These are phyloP conservation scores for Mortierella sp. DNA, from an alignment of 371 early-diverging fungal genomes.

Conservation along the genomic window DNA sequence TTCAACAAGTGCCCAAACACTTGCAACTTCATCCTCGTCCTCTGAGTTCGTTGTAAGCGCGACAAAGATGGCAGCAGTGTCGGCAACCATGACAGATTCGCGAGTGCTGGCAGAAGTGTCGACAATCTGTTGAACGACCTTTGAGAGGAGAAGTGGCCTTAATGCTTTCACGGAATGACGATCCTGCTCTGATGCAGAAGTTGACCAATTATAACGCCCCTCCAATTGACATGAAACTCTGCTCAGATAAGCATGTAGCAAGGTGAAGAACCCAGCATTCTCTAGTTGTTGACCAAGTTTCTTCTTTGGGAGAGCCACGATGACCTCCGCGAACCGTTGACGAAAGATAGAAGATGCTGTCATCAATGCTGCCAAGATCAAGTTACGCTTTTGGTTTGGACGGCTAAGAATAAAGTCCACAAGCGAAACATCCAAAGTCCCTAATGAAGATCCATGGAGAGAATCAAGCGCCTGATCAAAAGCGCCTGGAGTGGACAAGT, in stretches of 20 bases:
- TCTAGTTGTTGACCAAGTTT: slow-evolving; percentile 12
- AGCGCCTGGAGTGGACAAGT: slow-evolving; percentile 28
- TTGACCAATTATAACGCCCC: slow-evolving; percentile 30
- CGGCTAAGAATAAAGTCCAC: slow-evolving; percentile 44
- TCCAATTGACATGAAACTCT: slow-evolving; percentile 17
- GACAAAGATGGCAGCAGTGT: slow-evolving; percentile 29
- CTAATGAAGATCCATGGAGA: slow-evolving; percentile 23
- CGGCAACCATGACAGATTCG: slow-evolving; percentile 23
- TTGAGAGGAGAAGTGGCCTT: slow-evolving; percentile 22
- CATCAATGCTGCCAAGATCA: slow-evolving; percentile 46
- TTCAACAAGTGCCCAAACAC: slow-evolving; percentile 36
- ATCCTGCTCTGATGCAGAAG: slow-evolving; percentile 24
- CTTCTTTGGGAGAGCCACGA: slow-evolving; percentile 11
- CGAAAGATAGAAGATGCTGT: slow-evolving; percentile 36
- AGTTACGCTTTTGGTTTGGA: slow-evolving; percentile 26
- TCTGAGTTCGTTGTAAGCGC: slow-evolving; percentile 19
- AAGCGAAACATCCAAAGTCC: slow-evolving; percentile 27
- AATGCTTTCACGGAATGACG: slow-evolving; percentile 17
- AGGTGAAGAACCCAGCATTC: slow-evolving; percentile 17
- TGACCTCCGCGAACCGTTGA: slow-evolving; percentile 18
- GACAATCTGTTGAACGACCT: slow-evolving; percentile 22
- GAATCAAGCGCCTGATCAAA: slow-evolving; percentile 43
- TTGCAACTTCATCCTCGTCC: slow-evolving; percentile 28
- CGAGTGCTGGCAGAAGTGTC: slow-evolving; percentile 14
- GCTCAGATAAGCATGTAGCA: slow-evolving; percentile 38